A percentile compares a stretch with the other conserved stretches of the same genome.
phyloP scores from a whole-genome alignment of 2,329 filamentous ascomycete genomes.

The Mycosphaerella sp. region DNA sequence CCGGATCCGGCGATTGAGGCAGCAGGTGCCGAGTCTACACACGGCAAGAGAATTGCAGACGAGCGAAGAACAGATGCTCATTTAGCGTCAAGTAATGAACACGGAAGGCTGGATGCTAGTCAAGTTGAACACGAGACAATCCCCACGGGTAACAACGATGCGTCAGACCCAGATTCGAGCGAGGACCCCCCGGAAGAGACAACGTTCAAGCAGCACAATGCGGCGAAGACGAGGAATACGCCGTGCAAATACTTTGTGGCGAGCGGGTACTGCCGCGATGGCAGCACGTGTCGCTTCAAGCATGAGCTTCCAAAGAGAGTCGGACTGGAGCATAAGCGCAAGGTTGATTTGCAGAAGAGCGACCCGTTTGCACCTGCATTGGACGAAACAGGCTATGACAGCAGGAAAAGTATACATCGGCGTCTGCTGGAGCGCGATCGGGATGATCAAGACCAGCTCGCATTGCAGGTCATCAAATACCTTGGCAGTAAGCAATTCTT shows the following conservation, averaged over 20 bases:
- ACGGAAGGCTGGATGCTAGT: not conserved
- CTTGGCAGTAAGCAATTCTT: conserved; percentile 41
- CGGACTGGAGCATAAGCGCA: not conserved
- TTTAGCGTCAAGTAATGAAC: not conserved
- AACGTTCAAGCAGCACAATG: conserved; percentile 32
- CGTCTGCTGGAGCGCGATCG: conserved; percentile 41
- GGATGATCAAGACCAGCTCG: conserved; percentile 37
- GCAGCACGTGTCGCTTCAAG: conserved; percentile 30
- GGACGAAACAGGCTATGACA: conserved; percentile 9
- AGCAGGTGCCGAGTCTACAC: not conserved
- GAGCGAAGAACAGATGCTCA: not conserved
- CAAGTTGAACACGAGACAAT: not conserved
- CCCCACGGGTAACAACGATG: not conserved
- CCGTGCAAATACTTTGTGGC: conserved; percentile 30
- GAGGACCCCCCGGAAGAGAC: conserved; percentile 33
- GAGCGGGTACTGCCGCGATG: conserved; percentile 31
- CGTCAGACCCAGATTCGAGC: not conserved
- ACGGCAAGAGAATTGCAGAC: not conserved
- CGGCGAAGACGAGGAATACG: conserved; percentile 1
- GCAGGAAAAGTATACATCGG: conserved; percentile 23
- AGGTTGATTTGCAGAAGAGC: conserved; percentile 5
- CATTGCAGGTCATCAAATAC: conserved; percentile 43
- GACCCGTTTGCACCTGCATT: conserved; percentile 20
- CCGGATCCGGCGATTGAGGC: not conserved
- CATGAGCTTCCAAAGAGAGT: conserved; percentile 25